phyloP scores from a whole-genome alignment of 1,284 basidiomycete species.

The Ustilago loliicola region DNA sequence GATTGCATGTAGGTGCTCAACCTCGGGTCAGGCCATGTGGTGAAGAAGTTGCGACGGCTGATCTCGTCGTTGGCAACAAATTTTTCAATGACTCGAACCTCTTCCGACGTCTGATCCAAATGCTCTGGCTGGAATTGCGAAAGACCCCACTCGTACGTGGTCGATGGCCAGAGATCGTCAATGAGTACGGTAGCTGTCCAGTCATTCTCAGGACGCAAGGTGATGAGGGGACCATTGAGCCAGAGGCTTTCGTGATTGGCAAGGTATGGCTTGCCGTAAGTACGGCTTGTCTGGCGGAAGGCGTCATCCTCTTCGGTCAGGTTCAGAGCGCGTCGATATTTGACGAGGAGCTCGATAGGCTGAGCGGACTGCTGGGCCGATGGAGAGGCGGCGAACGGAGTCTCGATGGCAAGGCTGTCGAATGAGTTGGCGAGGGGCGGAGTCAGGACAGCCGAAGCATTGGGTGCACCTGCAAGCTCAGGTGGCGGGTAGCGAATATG shows the following conservation, averaged over 20 bases:
- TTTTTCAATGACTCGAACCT: slow-evolving; percentile 51
- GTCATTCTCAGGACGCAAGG: slow-evolving; percentile 73
- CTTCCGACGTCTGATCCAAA: slow-evolving; percentile 39
- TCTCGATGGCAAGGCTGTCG: slow-evolving; percentile 54
- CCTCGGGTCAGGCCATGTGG: slow-evolving; percentile 73
- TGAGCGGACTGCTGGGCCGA: slow-evolving; percentile 20
- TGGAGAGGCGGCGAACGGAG: slow-evolving; percentile 19
- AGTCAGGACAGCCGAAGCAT: slow-evolving; percentile 19
- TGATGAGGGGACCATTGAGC: slow-evolving; percentile 66
- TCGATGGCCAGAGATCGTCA: slow-evolving; percentile 78
- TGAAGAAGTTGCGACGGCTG: slow-evolving; percentile 72
- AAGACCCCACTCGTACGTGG: slow-evolving; percentile 79
- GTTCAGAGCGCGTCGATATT: slow-evolving; percentile 41
- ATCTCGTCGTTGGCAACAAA: slow-evolving; percentile 47
- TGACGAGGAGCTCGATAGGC: slow-evolving; percentile 57
- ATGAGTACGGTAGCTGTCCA: slow-evolving; percentile 78
- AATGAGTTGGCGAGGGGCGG: slow-evolving; percentile 32
- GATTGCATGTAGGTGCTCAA: slow-evolving; percentile 58
- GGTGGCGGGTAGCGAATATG: slow-evolving; percentile 67
- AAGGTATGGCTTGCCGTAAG: slow-evolving; percentile 30
- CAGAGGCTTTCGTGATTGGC: slow-evolving; percentile 59
- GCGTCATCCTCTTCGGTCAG: slow-evolving; percentile 25
- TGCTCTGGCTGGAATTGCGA: slow-evolving; percentile 55
- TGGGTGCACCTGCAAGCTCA: slow-evolving; percentile 41
- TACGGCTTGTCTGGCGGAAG: slow-evolving; percentile 23